Evolutionary conservation across 352 stramenopile genomes (phyloP).

Genomic region (Phytopythium mirpurense): DNA sequence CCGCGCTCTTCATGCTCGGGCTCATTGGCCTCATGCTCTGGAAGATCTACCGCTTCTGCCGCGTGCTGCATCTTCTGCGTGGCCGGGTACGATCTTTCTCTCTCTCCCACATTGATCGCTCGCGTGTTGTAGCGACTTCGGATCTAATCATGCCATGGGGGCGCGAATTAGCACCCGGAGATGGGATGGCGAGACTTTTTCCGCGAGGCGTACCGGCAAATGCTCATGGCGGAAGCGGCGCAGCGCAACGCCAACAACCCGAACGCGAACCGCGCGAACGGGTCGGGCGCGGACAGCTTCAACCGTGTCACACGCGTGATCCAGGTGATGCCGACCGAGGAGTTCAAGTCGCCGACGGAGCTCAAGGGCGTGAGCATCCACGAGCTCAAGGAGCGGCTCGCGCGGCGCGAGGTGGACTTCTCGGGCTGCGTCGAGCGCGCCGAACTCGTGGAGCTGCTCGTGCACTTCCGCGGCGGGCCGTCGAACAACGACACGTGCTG

Average conservation of each 20-base stretch:
- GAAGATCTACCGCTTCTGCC: constrained; percentile 52
- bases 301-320: constrained; percentile 72
- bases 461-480: constrained; percentile 68
- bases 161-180: constrained; percentile 29
- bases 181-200: constrained; percentile 54
- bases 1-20: constrained; percentile 49
- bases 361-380: constrained; percentile 43
- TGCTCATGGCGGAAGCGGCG: constrained; percentile 25
- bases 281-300: constrained; percentile 50
- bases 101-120: neutral
- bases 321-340: constrained; percentile 76
- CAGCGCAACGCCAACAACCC: constrained; percentile 29
- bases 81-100: constrained; percentile 16
- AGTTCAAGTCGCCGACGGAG: constrained; percentile 62
- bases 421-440: constrained; percentile 56
- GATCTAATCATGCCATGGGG: no score
- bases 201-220: constrained; percentile 42
- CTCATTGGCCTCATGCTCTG: constrained; percentile 49
- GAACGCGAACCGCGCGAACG: constrained; percentile 22
- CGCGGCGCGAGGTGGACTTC: constrained; percentile 58
- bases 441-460: constrained; percentile 66
- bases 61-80: constrained; percentile 41
- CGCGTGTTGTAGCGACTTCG: neutral
- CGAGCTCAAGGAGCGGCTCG: constrained; percentile 73
- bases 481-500: constrained; percentile 85